Evolutionary conservation across 495 filamentous ascomycete genomes (phyloP).

Genomic region (Penicillium robsamsonii): DNA sequence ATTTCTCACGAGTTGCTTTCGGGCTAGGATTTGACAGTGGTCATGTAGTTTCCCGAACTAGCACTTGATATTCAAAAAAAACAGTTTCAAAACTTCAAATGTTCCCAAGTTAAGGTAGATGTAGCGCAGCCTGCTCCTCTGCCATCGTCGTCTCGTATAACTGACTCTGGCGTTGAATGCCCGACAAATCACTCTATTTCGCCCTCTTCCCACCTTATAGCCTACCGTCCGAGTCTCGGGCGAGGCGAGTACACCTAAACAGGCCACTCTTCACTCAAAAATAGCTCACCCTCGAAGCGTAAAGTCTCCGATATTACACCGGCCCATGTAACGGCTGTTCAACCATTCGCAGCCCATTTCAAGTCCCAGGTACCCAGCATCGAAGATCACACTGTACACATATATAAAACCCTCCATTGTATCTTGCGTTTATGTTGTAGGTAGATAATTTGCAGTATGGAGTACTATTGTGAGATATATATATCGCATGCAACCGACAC

Average conservation of each 20-base stretch:
- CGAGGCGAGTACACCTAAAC: neutral
- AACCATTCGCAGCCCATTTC: neutral
- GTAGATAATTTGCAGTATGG: neutral
- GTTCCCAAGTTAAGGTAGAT: neutral
- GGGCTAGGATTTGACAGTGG: constrained; percentile 3
- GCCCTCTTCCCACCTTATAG: neutral
- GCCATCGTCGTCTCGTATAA: neutral
- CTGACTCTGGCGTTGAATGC: neutral
- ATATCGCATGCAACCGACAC: neutral
- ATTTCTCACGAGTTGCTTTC: constrained; percentile 5
- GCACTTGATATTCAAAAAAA: constrained; percentile 18
- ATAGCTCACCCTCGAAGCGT: neutral
- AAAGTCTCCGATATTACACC: neutral
- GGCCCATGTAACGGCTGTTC: neutral
- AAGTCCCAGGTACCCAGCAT: neutral
- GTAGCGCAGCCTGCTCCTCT: neutral
- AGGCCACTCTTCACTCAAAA: neutral
- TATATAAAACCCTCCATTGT: neutral
- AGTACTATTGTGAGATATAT: neutral
- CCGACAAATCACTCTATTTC: neutral
- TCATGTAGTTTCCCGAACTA: constrained; percentile 16
- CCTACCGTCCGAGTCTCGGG: neutral
- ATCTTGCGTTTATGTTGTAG: neutral
- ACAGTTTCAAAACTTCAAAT: constrained; percentile 8
- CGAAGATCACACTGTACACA: neutral